A percentile compares a stretch with the other conserved stretches of the same genome.
phyloP scores from a whole-genome alignment of 805 yeast genomes.

The Diddensiella caesifluorescens region DNA sequence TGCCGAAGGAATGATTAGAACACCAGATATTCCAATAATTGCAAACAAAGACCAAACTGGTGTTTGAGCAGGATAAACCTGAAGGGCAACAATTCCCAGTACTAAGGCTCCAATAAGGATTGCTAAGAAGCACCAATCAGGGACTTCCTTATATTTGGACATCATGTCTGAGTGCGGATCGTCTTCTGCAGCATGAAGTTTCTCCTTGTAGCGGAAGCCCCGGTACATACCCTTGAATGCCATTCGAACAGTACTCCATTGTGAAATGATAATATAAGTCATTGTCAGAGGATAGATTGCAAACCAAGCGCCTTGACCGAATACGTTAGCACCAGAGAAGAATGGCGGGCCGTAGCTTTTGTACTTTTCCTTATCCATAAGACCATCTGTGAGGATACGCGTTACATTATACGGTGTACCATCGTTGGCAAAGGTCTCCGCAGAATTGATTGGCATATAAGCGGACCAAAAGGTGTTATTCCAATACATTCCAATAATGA shows the following conservation, averaged over 20 bases:
- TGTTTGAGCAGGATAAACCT: slow-evolving; percentile 42
- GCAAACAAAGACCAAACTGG: slow-evolving; percentile 61
- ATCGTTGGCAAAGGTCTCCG: slow-evolving; percentile 46
- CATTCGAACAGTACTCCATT: slow-evolving; percentile 32
- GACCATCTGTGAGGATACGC: slow-evolving; percentile 36
- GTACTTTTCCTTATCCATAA: slow-evolving; percentile 37
- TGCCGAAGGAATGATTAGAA: slow-evolving; percentile 49
- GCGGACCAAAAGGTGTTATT: slow-evolving; percentile 54
- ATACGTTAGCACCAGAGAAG: slow-evolving; percentile 49
- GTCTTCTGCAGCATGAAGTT: slow-evolving; percentile 20
- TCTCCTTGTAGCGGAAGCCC: slow-evolving; percentile 1
- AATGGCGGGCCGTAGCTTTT: slow-evolving; percentile 49
- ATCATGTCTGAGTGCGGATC: slow-evolving; percentile 33
- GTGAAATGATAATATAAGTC: slow-evolving; percentile 41
- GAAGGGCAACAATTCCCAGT: slow-evolving; percentile 40
- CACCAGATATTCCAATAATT: slow-evolving; percentile 46
- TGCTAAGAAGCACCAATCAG: slow-evolving; percentile 65
- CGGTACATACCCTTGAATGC: slow-evolving; percentile 13
- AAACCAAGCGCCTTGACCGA: slow-evolving; percentile 48
- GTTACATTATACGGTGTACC: slow-evolving; percentile 47
- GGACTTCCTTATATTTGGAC: slow-evolving; percentile 55
- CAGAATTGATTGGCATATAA: slow-evolving; percentile 57
- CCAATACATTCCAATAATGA: slow-evolving; percentile 47
- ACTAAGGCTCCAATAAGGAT: slow-evolving; percentile 41
- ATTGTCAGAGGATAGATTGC: slow-evolving; percentile 50